Conservation (phyloP, 257 asterid species). For the Pogostemon cablin region DNA sequence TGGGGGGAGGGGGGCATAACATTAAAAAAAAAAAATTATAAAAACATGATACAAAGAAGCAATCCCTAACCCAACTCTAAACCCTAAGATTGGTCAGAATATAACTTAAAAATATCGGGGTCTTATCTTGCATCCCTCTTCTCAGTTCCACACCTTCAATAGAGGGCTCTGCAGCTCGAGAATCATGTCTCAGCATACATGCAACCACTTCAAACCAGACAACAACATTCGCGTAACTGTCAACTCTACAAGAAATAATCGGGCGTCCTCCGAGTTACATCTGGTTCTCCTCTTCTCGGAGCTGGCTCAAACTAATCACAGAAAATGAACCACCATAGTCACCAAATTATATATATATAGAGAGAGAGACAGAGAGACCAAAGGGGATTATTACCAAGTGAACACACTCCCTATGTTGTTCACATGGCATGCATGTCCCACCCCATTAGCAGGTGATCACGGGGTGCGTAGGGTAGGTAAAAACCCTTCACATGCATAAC, state of each 20-base stretch:
- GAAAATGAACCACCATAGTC: neutral
- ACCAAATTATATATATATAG: neutral
- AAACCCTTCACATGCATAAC: neutral
- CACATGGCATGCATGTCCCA: too few species aligned
- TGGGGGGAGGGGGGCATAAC: conserved; percentile 22
- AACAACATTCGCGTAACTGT: conserved; percentile 30
- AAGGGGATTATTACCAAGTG: too few species aligned
- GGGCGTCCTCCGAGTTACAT: conserved; percentile 92
- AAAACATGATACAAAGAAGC: conserved; percentile 39
- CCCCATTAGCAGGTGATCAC: too few species aligned
- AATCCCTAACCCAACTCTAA: conserved; percentile 38
- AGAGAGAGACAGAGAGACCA: neutral
- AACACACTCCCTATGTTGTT: too few species aligned
- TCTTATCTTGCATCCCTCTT: conserved; percentile 45
- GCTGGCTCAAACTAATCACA: conserved; percentile 86
- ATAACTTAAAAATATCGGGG: conserved; percentile 41
- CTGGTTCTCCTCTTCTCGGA: conserved; percentile 98
- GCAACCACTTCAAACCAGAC: conserved; percentile 31
- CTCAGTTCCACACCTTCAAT: conserved; percentile 36
- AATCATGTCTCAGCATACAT: conserved; percentile 32
- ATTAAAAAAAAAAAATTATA: conserved; percentile 8
- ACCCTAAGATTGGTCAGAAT: conserved; percentile 48
- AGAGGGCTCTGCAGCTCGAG: conserved; percentile 34
- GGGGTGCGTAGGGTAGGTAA: too few species aligned
- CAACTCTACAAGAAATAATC: conserved; percentile 86